Evolutionary conservation across 352 stramenopile genomes (phyloP), one percentile per base, ranked within the genome.

Genomic region (Phytophthora pisi): DNA sequence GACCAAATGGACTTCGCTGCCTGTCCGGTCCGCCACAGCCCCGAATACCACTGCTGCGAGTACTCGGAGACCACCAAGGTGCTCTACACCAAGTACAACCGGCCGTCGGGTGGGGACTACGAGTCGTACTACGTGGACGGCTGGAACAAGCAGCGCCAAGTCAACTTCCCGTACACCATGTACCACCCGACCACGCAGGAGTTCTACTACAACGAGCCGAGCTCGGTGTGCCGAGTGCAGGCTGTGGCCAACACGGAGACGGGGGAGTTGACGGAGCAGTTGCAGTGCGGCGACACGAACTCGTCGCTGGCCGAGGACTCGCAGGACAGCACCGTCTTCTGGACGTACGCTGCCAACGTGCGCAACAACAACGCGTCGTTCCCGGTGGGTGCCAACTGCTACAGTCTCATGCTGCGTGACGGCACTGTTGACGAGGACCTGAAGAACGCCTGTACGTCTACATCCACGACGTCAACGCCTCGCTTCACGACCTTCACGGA

Each of bases 341-440:
- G 75, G 78, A 82, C 69, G 3, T 84, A 66, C 30, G 47, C 24
- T 11, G 64, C 61, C 52, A 86, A 84, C 43, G 50, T 61, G 20
- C 75, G 67, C 47, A 86, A 86, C 63, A 86, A 86, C 56, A 86
- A 86, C 38, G 78, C 78, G 7, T 71, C 64, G 11, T 86, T 86
- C 53, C 78, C 78, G 8, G 59, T 82, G 28, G 77, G 74, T 18
- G 75, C 75, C 4, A 63, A 49, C 9, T 86, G 78, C 68, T 71
- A 65, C 30, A 79, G 64, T 18, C 36, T 79, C 47, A 79, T 77
- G 72, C 16, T 58, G n/a, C 46, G 45, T 36, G 69, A 75, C 51
- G 72, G 68, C 38, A 52, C 58, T 4, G 61, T 80, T 2, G 57
- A 80, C 20, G 46, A 30, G 15, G 57, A 59, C 23, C 34, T 72